These are phyloP conservation scores for Sphagnum contortum DNA, from an alignment of 225 moss, liverwort and hornwort genomes.

Conservation along the genomic window DNA sequence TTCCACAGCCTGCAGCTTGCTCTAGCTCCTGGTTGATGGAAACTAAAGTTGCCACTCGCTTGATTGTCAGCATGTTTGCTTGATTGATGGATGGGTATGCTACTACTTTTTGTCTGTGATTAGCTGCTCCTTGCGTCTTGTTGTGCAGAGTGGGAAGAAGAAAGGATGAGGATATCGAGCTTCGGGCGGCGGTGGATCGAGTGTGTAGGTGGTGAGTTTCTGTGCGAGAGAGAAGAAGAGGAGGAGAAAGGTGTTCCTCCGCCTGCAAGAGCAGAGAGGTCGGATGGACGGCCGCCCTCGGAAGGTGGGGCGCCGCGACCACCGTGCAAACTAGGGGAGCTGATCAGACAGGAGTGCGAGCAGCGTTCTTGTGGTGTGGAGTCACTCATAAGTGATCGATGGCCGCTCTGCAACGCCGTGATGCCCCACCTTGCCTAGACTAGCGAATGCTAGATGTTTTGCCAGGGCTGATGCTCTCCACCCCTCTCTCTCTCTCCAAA, in stretches of 20 bases:
- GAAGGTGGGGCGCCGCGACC: constrained; percentile 96
- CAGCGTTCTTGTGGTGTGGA: constrained; percentile 21
- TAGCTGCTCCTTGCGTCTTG: too few relatives aligned
- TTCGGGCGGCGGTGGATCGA: too few relatives aligned
- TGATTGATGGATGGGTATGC: too few relatives aligned
- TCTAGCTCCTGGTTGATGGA: constrained; percentile 61
- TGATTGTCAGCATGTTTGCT: constrained; percentile 50
- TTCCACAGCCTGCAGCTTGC: constrained; percentile 37
- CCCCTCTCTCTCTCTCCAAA: too few relatives aligned
- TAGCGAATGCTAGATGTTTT: too few relatives aligned
- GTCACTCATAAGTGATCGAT: constrained; percentile 50
- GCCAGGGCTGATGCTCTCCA: too few relatives aligned
- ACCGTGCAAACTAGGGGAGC: constrained; percentile 88
- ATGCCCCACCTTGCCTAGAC: constrained; percentile 27
- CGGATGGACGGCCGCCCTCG: constrained; percentile 98
- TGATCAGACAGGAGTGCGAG: constrained; percentile 42
- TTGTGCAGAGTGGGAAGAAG: too few relatives aligned
- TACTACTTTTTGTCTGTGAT: too few relatives aligned
- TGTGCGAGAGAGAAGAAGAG: too few relatives aligned
- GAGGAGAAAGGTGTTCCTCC: constrained; percentile 30
- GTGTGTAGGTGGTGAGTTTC: too few relatives aligned
- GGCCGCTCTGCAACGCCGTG: constrained; percentile 66
- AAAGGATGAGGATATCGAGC: too few relatives aligned
- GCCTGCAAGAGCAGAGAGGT: constrained; percentile 84
- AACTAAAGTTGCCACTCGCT: constrained; percentile 52